Percentiles rank a stretch among this genome's conserved stretches.
Evolutionary conservation across 2,329 filamentous ascomycete species (phyloP).

Genomic region (Thelonectria discophora): DNA sequence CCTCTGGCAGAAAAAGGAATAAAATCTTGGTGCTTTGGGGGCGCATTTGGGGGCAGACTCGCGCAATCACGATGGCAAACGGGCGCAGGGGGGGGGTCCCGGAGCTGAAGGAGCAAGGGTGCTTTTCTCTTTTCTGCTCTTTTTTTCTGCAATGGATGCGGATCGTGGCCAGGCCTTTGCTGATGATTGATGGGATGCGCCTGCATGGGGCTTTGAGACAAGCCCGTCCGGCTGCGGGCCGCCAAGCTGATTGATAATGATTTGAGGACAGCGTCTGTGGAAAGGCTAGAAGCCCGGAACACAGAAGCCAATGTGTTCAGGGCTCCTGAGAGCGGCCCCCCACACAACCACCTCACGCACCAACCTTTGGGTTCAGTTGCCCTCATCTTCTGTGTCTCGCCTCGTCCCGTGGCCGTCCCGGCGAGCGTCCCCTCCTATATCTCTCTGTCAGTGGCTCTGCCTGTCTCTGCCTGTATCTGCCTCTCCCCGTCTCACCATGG

Average conservation of each 20-base stretch:
- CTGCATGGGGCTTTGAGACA: conserved; percentile 26
- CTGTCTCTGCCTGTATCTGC: too few relatives aligned
- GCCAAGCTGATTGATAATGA: conserved; percentile 33
- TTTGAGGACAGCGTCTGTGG: background rate
- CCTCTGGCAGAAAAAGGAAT: conserved; percentile 3
- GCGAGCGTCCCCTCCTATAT: background rate
- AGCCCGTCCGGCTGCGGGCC: conserved; percentile 23
- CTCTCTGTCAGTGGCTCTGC: background rate
- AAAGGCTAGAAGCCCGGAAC: background rate
- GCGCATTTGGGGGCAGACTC: conserved; percentile 34
- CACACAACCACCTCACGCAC: conserved; percentile 10
- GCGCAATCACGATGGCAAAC: conserved; percentile 33
- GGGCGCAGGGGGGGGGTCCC: conserved; percentile 35
- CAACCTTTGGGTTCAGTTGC: conserved; percentile 9
- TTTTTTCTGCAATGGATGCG: conserved; percentile 23
- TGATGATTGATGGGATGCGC: conserved; percentile 33
- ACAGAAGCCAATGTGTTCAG: conserved; percentile 6
- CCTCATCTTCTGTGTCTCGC: conserved; percentile 6
- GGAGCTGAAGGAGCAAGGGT: conserved; percentile 26
- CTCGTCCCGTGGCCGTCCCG: background rate
- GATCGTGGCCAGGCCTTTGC: conserved; percentile 34
- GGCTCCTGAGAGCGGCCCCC: conserved; percentile 8
- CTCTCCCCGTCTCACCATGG: too few relatives aligned
- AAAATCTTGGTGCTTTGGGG: conserved; percentile 21
- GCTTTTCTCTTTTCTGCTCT: background rate